A percentile compares a stretch with the other conserved stretches of the same genome.
phyloP scores from a whole-genome alignment of 352 stramenopile genomes.

The Phytophthora cactorum region DNA sequence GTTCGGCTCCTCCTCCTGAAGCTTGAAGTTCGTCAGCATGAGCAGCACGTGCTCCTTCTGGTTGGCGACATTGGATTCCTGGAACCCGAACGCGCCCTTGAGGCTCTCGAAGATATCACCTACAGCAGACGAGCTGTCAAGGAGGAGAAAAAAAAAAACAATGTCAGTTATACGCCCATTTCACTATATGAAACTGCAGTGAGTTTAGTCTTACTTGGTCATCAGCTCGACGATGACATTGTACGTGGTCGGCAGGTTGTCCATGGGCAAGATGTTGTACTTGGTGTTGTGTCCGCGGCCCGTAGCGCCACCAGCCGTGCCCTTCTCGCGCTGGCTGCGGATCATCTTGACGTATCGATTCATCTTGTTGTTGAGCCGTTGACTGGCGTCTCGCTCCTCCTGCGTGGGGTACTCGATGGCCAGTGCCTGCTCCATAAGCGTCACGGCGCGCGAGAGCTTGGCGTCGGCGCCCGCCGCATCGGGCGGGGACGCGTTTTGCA shows the following conservation, averaged over 20 bases:
- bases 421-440: slow-evolving; percentile 80
- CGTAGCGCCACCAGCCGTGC: slow-evolving; percentile 30
- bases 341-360: slow-evolving; percentile 90
- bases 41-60: slow-evolving; percentile 83
- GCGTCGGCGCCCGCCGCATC: slow-evolving; percentile 58
- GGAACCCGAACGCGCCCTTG: slow-evolving; percentile 96
- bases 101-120: slow-evolving; percentile 92
- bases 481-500: slow-evolving; percentile 74
- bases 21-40: slow-evolving; percentile 85
- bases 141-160: slow-evolving; percentile 16
- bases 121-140: slow-evolving; percentile 50
- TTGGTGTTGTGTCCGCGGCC: slow-evolving; percentile 50
- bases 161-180: slow-evolving; percentile 1
- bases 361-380: slow-evolving; percentile 86
- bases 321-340: slow-evolving; percentile 75
- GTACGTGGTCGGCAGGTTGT: slow-evolving; percentile 70
- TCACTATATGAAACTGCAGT: not conserved
- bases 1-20: slow-evolving; percentile 60
- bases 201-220: slow-evolving; percentile 42
- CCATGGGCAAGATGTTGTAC: slow-evolving; percentile 79
- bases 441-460: slow-evolving; percentile 74
- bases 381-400: slow-evolving; percentile 75
- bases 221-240: slow-evolving; percentile 65
- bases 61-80: slow-evolving; percentile 87
- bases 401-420: slow-evolving; percentile 76